phyloP scores from a whole-genome alignment of 148 eudicot genomes.

The Limonium bicolor region DNA sequence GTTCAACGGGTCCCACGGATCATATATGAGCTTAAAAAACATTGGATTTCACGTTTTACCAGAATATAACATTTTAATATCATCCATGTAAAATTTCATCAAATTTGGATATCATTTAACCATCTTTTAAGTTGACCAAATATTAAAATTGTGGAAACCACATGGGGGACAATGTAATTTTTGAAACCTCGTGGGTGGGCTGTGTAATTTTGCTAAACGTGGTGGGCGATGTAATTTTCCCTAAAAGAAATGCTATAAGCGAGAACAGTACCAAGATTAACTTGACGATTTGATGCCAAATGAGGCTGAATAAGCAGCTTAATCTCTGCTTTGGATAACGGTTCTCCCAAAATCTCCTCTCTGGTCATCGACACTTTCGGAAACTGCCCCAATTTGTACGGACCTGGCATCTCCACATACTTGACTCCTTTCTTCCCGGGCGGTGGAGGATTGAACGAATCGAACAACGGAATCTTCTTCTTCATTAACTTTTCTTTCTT shows the following conservation, averaged over 20 bases:
- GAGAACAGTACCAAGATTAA: conserved; percentile 43
- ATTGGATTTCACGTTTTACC: too few relatives aligned
- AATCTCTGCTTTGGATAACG: conserved; percentile 49
- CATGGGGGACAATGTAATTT: too few relatives aligned
- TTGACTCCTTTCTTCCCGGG: conserved; percentile 13
- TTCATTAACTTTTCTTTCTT: conserved; percentile 20
- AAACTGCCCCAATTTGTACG: conserved; percentile 28
- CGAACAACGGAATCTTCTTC: conserved; percentile 43
- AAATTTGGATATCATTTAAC: too few relatives aligned
- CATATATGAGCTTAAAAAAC: too few relatives aligned
- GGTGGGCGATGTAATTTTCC: too few relatives aligned
- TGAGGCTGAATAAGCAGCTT: conserved; percentile 36
- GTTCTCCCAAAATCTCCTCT: conserved; percentile 55
- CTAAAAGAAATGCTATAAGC: neutral
- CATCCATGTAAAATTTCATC: too few relatives aligned
- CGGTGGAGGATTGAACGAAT: conserved; percentile 17
- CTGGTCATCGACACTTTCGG: conserved; percentile 21
- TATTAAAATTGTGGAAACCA: too few relatives aligned
- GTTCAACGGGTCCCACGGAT: too few relatives aligned
- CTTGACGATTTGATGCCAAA: conserved; percentile 48
- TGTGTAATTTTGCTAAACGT: too few relatives aligned
- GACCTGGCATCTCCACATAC: conserved; percentile 33
- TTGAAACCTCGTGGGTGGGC: too few relatives aligned
- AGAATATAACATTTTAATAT: too few relatives aligned
- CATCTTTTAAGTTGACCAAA: too few relatives aligned